A percentile compares a stretch with the other conserved stretches of the same genome.
phyloP scores from a whole-genome alignment of 2,329 filamentous ascomycete species.

The Exserohilum rostratum region DNA sequence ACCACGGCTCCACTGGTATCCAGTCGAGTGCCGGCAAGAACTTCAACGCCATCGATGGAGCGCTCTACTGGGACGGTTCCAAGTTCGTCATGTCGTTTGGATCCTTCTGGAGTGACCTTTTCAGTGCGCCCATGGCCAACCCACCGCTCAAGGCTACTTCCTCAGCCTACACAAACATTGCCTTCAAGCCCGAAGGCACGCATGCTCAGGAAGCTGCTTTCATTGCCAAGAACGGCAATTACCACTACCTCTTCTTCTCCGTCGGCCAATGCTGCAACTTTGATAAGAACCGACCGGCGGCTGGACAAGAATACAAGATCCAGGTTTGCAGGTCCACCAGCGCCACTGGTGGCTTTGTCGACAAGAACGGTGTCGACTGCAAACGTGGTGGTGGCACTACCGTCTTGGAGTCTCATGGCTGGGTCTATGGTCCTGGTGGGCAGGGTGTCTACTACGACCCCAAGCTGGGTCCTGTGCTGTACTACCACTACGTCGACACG shows the following conservation, averaged over 20 bases:
- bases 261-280: slow-evolving; percentile 68
- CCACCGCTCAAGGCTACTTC: slow-evolving; percentile 41
- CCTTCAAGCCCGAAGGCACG: slow-evolving; percentile 58
- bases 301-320: slow-evolving; percentile 69
- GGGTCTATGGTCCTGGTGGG: slow-evolving; percentile 69
- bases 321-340: slow-evolving; percentile 65
- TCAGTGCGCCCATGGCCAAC: slow-evolving; percentile 60
- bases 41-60: slow-evolving; percentile 61
- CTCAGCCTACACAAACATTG: slow-evolving; percentile 54
- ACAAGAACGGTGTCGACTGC: slow-evolving; percentile 61
- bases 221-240: slow-evolving; percentile 61
- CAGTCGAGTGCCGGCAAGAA: slow-evolving; percentile 44
- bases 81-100: slow-evolving; percentile 66
- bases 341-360: slow-evolving; percentile 62
- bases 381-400: slow-evolving; percentile 64
- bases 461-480: slow-evolving; percentile 60
- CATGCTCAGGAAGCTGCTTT: slow-evolving; percentile 64
- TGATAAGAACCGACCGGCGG: slow-evolving; percentile 57
- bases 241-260: slow-evolving; percentile 70
- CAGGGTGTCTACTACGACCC: slow-evolving; percentile 65
- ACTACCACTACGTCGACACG: slow-evolving; percentile 68
- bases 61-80: slow-evolving; percentile 51
- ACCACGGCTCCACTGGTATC: slow-evolving; percentile 63
- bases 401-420: slow-evolving; percentile 65
- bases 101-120: slow-evolving; percentile 71